These are phyloP conservation scores for Evernia prunastri DNA, from an alignment of 495 filamentous ascomycete species.

Conservation along the genomic window DNA sequence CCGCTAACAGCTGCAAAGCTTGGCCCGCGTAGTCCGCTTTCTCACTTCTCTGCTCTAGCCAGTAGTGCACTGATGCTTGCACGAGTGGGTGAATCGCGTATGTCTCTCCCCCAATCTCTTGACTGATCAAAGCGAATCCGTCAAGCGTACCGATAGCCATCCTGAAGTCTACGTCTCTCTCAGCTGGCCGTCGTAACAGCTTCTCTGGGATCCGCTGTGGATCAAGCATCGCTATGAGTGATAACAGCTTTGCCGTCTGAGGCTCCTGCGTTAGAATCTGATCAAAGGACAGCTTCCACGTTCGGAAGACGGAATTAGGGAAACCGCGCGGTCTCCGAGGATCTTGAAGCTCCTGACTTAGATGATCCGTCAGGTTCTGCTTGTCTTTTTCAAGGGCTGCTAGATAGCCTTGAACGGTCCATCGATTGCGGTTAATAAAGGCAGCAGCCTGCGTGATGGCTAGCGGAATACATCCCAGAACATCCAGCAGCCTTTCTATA, in stretches of 20 bases:
- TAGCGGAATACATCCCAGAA: too few relatives aligned
- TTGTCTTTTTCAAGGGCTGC: neutral
- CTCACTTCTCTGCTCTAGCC: conserved; percentile 4
- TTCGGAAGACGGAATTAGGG: conserved; percentile 2
- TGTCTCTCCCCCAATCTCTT: conserved; percentile 6
- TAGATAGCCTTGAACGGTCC: neutral
- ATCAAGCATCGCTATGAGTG: neutral
- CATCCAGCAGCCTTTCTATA: neutral
- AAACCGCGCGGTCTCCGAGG: neutral
- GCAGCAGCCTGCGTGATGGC: too few relatives aligned
- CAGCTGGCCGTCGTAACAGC: neutral
- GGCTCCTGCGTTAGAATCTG: neutral
- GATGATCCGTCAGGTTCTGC: neutral
- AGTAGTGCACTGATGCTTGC: conserved; percentile 4
- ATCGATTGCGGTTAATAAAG: neutral
- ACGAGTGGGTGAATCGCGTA: conserved; percentile 5
- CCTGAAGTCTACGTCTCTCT: neutral
- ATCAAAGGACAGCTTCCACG: neutral
- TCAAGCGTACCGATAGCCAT: neutral
- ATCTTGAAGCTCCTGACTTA: conserved; percentile 9
- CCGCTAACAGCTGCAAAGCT: conserved; percentile 11
- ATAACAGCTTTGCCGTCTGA: neutral
- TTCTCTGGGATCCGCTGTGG: neutral
- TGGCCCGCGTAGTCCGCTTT: neutral
- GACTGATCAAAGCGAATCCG: neutral